phyloP scores from a whole-genome alignment of 2,329 filamentous ascomycete species.

The Ramichloridium luteum region DNA sequence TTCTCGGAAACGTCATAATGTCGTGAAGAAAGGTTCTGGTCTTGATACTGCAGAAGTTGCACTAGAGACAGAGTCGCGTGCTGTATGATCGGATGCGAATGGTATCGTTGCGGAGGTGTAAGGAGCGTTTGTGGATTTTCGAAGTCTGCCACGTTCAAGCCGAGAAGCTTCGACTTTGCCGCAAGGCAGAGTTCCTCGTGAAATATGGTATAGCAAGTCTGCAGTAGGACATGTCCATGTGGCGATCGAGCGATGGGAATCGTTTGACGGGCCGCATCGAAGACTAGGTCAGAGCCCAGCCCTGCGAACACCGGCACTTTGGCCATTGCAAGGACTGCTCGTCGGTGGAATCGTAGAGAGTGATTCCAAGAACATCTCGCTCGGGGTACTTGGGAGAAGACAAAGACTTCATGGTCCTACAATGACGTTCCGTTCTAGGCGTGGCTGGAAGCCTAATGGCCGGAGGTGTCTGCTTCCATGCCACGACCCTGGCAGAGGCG shows the following conservation, averaged over 20 bases:
- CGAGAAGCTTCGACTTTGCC: not conserved
- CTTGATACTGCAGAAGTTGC: constrained; percentile 5
- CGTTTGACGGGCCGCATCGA: constrained; percentile 4
- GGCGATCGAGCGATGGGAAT: constrained; percentile 2
- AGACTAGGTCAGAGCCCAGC: constrained; percentile 7
- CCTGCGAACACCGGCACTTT: constrained; percentile 6
- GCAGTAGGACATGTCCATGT: constrained; percentile 5
- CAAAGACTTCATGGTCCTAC: too few species aligned
- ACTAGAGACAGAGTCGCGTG: constrained; percentile 5
- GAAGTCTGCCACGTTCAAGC: too few species aligned
- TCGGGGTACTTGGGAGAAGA: too few species aligned
- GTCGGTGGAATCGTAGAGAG: too few species aligned
- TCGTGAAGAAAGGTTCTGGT: too few species aligned
- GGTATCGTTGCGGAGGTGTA: constrained; percentile 2
- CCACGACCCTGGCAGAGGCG: too few species aligned
- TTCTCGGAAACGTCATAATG: too few species aligned
- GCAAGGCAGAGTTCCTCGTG: constrained; percentile 3
- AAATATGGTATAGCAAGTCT: constrained; percentile 5
- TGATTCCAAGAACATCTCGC: too few species aligned
- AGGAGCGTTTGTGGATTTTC: constrained; percentile 3
- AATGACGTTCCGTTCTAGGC: too few species aligned
- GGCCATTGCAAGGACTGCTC: too few species aligned
- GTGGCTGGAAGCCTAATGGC: too few species aligned
- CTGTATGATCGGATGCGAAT: constrained; percentile 4
- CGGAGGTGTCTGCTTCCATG: too few species aligned